Percentiles rank a stretch among this genome's conserved stretches.
phyloP scores from a whole-genome alignment of 1,284 basidiomycete genomes.

The Tylopilus sp. region DNA sequence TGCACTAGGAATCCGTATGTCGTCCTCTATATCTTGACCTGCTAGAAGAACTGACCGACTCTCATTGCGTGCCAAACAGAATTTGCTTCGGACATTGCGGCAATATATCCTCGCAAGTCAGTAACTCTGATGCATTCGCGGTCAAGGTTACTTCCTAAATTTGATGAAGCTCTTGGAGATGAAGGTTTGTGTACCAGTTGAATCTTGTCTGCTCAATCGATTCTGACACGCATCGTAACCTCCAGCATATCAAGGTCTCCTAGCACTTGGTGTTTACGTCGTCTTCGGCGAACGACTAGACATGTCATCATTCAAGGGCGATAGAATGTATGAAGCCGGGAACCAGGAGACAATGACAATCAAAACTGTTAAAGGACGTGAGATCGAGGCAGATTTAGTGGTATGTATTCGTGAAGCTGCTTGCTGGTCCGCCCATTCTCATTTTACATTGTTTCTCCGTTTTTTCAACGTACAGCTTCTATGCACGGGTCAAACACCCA shows the following conservation, averaged over 20 bases:
- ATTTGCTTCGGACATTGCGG: slow-evolving; percentile 77
- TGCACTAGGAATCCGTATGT: slow-evolving; percentile 71
- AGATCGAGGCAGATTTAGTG: slow-evolving; percentile 72
- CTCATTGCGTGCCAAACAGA: slow-evolving; percentile 44
- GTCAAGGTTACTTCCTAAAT: slow-evolving; percentile 66
- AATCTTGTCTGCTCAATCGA: neutral
- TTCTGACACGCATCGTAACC: neutral
- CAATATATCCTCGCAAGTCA: slow-evolving; percentile 64
- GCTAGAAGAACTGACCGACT: neutral
- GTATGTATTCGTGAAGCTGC: slow-evolving; percentile 45
- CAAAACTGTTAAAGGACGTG: slow-evolving; percentile 66
- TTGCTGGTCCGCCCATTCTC: neutral
- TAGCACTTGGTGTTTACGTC: slow-evolving; percentile 57
- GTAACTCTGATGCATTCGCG: slow-evolving; percentile 81
- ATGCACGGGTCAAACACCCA: slow-evolving; percentile 83
- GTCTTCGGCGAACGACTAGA: slow-evolving; percentile 70
- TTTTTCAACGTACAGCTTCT: slow-evolving; percentile 59
- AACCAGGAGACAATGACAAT: slow-evolving; percentile 48
- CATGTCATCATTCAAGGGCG: slow-evolving; percentile 47
- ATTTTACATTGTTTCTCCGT: neutral
- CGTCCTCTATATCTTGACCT: neutral
- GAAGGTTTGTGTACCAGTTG: slow-evolving; percentile 51
- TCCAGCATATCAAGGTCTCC: slow-evolving; percentile 56
- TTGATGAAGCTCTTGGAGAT: slow-evolving; percentile 66
- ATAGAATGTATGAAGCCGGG: neutral